These are phyloP conservation scores for Talaromyces sp. DNA, from an alignment of 2,329 filamentous ascomycete species.

Conservation along the genomic window DNA sequence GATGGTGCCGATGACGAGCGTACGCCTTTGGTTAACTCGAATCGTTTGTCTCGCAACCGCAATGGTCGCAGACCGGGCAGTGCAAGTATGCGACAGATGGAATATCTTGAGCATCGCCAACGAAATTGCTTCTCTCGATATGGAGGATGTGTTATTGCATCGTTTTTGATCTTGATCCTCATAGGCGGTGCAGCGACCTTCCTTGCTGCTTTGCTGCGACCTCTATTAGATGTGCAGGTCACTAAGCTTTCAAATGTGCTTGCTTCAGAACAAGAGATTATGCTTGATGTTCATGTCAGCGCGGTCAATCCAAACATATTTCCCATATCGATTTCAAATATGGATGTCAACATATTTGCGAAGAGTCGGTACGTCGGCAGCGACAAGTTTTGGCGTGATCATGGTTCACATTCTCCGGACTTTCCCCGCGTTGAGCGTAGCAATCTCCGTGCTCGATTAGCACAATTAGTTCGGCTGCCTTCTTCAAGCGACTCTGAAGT, in stretches of 20 bases:
- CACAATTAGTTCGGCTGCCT: slow-evolving; percentile 28
- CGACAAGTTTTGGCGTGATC: slow-evolving; percentile 43
- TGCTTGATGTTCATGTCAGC: slow-evolving; percentile 84
- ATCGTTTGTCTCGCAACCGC: slow-evolving; percentile 59
- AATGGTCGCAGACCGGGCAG: slow-evolving; percentile 53
- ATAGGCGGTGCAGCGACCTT: slow-evolving; percentile 84
- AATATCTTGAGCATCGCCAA: slow-evolving; percentile 66
- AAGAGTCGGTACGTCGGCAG: slow-evolving; percentile 85
- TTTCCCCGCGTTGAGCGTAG: slow-evolving; percentile 34
- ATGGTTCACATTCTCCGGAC: slow-evolving; percentile 25
- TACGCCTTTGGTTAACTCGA: slow-evolving; percentile 70
- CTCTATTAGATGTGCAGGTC: slow-evolving; percentile 74
- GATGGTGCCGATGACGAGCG: slow-evolving; percentile 81
- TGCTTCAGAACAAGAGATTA: slow-evolving; percentile 89
- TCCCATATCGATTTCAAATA: slow-evolving; percentile 76
- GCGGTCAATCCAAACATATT: slow-evolving; percentile 93
- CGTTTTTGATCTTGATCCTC: slow-evolving; percentile 74
- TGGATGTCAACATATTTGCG: slow-evolving; percentile 90
- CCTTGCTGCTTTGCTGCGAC: slow-evolving; percentile 86
- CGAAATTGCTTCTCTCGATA: slow-evolving; percentile 68
- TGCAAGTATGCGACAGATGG: slow-evolving; percentile 64
- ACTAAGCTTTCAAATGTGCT: slow-evolving; percentile 83
- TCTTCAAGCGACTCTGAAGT: slow-evolving; percentile 19
- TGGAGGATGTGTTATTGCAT: slow-evolving; percentile 82
- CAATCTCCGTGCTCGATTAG: slow-evolving; percentile 32